Conservation (phyloP, 192 early-diverging fungal species). For the Entomortierella beljakovae region DNA sequence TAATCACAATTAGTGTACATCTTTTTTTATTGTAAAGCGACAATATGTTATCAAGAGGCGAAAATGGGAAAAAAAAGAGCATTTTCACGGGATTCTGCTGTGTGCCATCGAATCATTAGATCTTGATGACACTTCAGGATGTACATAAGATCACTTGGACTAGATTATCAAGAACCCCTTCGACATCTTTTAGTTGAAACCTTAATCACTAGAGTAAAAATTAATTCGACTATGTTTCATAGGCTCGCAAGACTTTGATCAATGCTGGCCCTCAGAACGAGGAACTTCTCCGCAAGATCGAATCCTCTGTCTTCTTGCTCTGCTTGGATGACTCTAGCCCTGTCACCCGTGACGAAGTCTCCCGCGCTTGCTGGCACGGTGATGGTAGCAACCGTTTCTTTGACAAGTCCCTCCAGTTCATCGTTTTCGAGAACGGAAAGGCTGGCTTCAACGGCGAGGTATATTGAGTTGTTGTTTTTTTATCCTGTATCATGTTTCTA, state of each 20-base stretch:
- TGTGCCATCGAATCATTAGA: neutral
- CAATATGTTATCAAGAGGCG: neutral
- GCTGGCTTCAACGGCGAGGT: conserved; percentile 94
- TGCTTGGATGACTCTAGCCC: conserved; percentile 91
- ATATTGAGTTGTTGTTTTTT: neutral
- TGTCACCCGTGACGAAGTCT: conserved; percentile 88
- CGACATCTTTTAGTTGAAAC: neutral
- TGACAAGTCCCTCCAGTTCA: conserved; percentile 97
- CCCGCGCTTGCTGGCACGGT: conserved; percentile 94
- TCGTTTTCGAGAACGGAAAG: conserved; percentile 97
- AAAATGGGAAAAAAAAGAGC: neutral
- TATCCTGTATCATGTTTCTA: neutral
- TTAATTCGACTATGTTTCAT: neutral
- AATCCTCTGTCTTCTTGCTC: conserved; percentile 87
- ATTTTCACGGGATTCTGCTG: neutral
- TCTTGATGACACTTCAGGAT: neutral
- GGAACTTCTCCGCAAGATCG: conserved; percentile 81
- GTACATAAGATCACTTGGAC: neutral
- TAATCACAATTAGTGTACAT: neutral
- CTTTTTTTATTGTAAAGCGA: conserved; percentile 8
- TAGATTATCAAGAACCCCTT: too few species aligned
- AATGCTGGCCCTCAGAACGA: conserved; percentile 77
- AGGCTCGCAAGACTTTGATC: conserved; percentile 74
- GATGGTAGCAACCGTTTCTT: conserved; percentile 98
- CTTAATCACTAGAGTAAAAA: neutral